phyloP scores from a whole-genome alignment of 2,329 filamentous ascomycete species.

The Cryphonectria parasitica region DNA sequence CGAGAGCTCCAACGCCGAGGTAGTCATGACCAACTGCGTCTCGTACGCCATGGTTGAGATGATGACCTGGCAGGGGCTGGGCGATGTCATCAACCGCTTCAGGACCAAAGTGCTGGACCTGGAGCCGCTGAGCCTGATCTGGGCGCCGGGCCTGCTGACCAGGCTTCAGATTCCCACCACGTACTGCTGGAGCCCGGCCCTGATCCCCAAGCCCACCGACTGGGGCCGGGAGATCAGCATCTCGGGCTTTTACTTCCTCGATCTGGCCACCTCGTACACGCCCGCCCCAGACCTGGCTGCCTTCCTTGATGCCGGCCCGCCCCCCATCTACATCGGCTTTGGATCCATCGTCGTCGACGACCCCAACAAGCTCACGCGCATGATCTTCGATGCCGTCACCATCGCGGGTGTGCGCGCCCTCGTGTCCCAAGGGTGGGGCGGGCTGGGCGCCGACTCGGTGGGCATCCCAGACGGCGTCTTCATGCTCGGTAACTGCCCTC shows the following conservation, averaged over 20 bases:
- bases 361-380: conserved; percentile 68
- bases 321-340: conserved; percentile 82
- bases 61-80: conserved; percentile 91
- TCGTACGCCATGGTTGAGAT: conserved; percentile 86
- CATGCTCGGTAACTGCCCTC: conserved; percentile 83
- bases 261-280: conserved; percentile 66
- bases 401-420: conserved; percentile 74
- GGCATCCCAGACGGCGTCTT: conserved; percentile 76
- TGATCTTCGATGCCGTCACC: conserved; percentile 73
- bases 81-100: conserved; percentile 89
- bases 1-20: conserved; percentile 74
- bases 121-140: conserved; percentile 77
- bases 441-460: conserved; percentile 72
- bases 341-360: conserved; percentile 83
- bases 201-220: conserved; percentile 65
- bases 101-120: conserved; percentile 74
- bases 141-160: conserved; percentile 78
- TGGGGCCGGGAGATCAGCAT: conserved; percentile 75
- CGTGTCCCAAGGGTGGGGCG: conserved; percentile 88
- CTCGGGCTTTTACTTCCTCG: conserved; percentile 77
- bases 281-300: conserved; percentile 67
- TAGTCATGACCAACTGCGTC: conserved; percentile 78
- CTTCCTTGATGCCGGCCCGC: conserved; percentile 70
- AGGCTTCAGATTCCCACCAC: conserved; percentile 81
- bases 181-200: conserved; percentile 86